Evolutionary conservation across 306 rosid species (phyloP).

Genomic region (Clitoria ternatea): DNA sequence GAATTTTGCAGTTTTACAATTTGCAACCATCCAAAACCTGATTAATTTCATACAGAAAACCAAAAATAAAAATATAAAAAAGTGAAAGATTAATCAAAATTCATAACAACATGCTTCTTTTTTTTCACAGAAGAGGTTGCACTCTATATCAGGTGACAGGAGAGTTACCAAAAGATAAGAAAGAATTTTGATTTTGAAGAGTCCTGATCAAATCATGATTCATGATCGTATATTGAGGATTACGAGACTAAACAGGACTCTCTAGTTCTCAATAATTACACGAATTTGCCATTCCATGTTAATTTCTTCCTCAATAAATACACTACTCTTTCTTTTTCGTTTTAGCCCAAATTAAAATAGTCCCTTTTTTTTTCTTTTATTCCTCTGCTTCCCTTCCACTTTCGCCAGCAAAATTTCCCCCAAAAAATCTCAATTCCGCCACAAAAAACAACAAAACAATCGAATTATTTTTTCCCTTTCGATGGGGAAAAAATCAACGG

Average conservation of each 20-base stretch:
- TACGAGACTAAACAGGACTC: slow-evolving; percentile 43
- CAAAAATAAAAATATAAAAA: not conserved
- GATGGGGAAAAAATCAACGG: slow-evolving; percentile 10
- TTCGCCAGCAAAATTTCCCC: slow-evolving; percentile 22
- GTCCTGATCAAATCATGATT: slow-evolving; percentile 20
- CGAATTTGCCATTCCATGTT: slow-evolving; percentile 36
- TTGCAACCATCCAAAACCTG: not conserved
- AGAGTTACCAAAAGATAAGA: not conserved
- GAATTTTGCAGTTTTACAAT: not conserved
- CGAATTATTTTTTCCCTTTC: not conserved
- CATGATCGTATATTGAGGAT: slow-evolving; percentile 26
- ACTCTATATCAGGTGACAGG: slow-evolving; percentile 1
- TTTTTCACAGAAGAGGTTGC: slow-evolving; percentile 19
- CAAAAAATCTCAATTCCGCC: slow-evolving; percentile 29
- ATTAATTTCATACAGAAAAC: not conserved
- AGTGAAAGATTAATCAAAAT: not conserved
- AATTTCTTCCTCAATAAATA: slow-evolving; percentile 32
- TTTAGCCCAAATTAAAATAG: not conserved
- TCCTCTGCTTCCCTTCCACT: not conserved
- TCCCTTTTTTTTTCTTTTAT: not conserved
- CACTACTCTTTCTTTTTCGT: no score
- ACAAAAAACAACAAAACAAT: not conserved
- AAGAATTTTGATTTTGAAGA: slow-evolving; percentile 19
- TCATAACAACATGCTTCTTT: not conserved
- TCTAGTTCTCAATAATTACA: slow-evolving; percentile 32